Conservation (phyloP, 2,329 filamentous ascomycete species). For the Colletotrichum chrysophilum region DNA sequence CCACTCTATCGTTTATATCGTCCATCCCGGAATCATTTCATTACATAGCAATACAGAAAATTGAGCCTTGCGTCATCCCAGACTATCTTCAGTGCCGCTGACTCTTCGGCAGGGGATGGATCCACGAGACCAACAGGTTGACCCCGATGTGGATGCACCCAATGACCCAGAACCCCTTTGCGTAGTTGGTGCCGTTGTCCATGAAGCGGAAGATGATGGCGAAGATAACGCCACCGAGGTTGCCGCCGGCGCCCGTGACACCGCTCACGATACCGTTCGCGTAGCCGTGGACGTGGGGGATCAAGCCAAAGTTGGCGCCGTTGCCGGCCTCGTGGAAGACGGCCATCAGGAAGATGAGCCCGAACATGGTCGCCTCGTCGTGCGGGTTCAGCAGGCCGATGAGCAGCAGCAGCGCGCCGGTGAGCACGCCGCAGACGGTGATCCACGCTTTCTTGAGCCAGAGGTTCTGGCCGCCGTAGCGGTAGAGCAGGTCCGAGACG, state of each 20-base stretch:
- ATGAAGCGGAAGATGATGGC: slow-evolving; percentile 82
- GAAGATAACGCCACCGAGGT: slow-evolving; percentile 85
- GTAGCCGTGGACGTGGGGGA: slow-evolving; percentile 84
- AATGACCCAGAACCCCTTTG: slow-evolving; percentile 79
- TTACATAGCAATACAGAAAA: background rate
- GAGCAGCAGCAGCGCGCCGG: slow-evolving; percentile 65
- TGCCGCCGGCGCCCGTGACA: slow-evolving; percentile 79
- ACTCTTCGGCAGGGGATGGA: slow-evolving; percentile 58
- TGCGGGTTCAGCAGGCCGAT: slow-evolving; percentile 70
- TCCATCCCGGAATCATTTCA: background rate
- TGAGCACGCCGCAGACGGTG: slow-evolving; percentile 64
- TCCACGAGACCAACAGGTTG: slow-evolving; percentile 67
- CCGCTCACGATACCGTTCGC: slow-evolving; percentile 83
- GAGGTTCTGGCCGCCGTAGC: slow-evolving; percentile 35
- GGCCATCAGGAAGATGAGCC: slow-evolving; percentile 77
- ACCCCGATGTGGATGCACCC: slow-evolving; percentile 76
- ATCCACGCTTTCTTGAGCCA: slow-evolving; percentile 63
- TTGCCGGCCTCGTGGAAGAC: slow-evolving; percentile 87
- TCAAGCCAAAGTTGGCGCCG: slow-evolving; percentile 84
- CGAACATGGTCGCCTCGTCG: slow-evolving; percentile 70
- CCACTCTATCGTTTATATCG: background rate
- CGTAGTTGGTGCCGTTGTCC: slow-evolving; percentile 67
- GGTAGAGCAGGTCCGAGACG: slow-evolving; percentile 56
- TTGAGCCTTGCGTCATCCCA: background rate
- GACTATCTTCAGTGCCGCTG: slow-evolving; percentile 32